phyloP scores from a whole-genome alignment of 345 rosid genomes.

The Angophora floribunda region DNA sequence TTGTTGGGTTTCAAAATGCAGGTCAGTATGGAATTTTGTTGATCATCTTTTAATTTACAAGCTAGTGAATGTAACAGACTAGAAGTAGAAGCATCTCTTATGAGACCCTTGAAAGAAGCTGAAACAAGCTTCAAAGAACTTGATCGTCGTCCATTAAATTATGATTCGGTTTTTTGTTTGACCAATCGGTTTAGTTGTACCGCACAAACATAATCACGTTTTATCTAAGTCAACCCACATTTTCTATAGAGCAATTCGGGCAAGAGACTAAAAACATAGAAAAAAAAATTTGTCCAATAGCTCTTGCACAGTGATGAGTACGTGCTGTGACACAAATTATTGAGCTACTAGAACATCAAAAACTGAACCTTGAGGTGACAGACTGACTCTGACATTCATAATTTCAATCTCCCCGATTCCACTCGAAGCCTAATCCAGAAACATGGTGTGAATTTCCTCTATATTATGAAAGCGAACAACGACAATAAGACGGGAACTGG shows the following conservation, averaged over 20 bases:
- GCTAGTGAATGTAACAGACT: background rate
- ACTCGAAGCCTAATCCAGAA: background rate
- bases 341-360: background rate
- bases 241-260: background rate
- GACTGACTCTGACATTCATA: background rate
- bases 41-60: background rate
- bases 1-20: background rate
- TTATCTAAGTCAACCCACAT: background rate
- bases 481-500: background rate
- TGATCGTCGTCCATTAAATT: background rate
- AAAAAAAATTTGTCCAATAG: background rate
- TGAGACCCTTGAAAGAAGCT: background rate
- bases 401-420: background rate
- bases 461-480: background rate
- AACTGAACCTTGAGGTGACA: background rate
- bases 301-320: background rate
- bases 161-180: background rate
- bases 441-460: background rate
- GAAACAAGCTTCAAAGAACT: background rate
- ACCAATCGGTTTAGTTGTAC: background rate
- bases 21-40: background rate
- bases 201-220: background rate
- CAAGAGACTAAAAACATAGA: background rate
- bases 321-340: background rate
- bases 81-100: background rate